Evolutionary conservation across 1,284 basidiomycete species (phyloP).

Genomic region (Pseudozyma thailandica): DNA sequence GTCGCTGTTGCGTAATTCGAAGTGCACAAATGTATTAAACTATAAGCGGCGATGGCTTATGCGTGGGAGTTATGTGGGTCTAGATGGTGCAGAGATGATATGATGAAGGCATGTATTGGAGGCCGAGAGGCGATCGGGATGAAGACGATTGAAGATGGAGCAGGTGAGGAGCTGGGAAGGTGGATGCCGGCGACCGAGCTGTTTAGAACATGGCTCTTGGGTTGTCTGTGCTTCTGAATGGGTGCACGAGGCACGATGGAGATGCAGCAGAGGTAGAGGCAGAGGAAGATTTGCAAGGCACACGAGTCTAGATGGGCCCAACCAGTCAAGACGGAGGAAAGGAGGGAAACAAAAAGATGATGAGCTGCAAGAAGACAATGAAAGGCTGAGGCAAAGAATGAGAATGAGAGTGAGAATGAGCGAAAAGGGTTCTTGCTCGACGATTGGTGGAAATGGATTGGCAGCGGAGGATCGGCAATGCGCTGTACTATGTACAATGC

Average conservation of each 20-base stretch:
- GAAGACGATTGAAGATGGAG: not conserved
- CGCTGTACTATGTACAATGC: too few relatives aligned
- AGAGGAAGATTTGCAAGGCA: too few relatives aligned
- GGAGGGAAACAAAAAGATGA: not conserved
- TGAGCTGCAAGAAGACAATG: not conserved
- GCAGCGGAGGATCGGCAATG: conserved; percentile 14
- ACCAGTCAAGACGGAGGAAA: too few relatives aligned
- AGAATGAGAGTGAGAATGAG: not conserved
- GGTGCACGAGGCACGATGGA: not conserved
- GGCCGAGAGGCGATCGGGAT: too few relatives aligned
- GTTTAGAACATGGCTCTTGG: not conserved
- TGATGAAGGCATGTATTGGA: not conserved
- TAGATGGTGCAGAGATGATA: not conserved
- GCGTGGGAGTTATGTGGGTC: too few relatives aligned
- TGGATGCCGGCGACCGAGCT: not conserved
- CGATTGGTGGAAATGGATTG: conserved; percentile 1
- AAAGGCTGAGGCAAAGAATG: not conserved
- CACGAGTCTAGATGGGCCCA: too few relatives aligned
- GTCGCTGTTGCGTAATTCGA: too few relatives aligned
- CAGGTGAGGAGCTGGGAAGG: not conserved
- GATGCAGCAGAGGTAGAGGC: not conserved
- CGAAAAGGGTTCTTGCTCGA: not conserved
- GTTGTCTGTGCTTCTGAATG: not conserved
- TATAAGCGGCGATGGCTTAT: not conserved
- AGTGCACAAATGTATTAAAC: too few relatives aligned